Conservation (phyloP, 1,284 basidiomycete genomes). For the Leccinum solheimii region DNA sequence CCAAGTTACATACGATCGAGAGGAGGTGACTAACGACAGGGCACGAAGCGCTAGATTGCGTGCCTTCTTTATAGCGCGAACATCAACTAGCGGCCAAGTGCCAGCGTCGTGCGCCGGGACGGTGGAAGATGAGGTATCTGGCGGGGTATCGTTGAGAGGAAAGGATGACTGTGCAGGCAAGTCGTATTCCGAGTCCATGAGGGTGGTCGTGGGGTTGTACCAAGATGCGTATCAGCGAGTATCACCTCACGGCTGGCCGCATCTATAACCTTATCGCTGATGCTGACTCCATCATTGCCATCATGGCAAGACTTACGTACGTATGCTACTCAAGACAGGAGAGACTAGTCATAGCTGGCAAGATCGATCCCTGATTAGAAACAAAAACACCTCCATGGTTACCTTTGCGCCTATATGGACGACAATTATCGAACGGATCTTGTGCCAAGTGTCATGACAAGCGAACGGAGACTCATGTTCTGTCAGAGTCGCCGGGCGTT, state of each 20-base stretch:
- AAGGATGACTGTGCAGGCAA: neutral
- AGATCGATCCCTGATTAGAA: neutral
- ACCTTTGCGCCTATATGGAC: neutral
- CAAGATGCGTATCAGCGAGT: conserved; percentile 3
- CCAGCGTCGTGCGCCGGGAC: neutral
- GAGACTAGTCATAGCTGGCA: neutral
- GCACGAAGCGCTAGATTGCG: neutral
- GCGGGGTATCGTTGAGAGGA: neutral
- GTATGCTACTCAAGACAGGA: no score
- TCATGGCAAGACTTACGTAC: neutral
- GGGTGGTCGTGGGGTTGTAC: conserved; percentile 18
- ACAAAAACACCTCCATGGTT: neutral
- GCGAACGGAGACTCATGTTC: neutral
- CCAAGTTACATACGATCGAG: neutral
- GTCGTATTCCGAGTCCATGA: conserved; percentile 9
- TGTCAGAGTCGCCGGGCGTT: no score
- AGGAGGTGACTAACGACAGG: conserved; percentile 10
- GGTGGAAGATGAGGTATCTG: neutral
- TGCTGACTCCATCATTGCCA: neutral
- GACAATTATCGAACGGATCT: neutral
- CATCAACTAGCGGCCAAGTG: neutral
- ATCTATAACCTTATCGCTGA: neutral
- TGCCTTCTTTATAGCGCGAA: neutral
- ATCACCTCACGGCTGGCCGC: neutral
- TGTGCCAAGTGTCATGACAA: neutral